Evolutionary conservation across 306 rosid species (phyloP).

Genomic region (Quercus glauca): DNA sequence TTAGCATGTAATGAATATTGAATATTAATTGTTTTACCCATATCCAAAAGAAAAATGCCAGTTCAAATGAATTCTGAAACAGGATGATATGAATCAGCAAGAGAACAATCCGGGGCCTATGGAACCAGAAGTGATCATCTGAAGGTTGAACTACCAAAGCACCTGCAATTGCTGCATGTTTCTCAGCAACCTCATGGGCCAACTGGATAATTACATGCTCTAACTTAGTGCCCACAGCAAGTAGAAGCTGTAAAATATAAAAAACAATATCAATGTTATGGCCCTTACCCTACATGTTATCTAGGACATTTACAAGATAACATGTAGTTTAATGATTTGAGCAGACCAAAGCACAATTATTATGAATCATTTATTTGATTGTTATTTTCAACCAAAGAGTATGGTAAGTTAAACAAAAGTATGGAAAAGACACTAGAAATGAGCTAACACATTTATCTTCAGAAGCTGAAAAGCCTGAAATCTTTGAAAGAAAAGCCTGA

Average conservation of each 20-base stretch:
- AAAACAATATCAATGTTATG: neutral
- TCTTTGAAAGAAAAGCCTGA: neutral
- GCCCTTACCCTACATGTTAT: neutral
- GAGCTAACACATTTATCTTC: neutral
- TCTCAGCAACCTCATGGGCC: conserved; percentile 40
- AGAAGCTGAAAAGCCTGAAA: no score
- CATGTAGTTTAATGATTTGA: neutral
- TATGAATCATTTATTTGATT: neutral
- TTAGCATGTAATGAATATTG: neutral
- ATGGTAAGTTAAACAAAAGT: neutral
- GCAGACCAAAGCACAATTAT: neutral
- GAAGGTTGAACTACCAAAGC: conserved; percentile 33
- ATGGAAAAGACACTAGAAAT: neutral
- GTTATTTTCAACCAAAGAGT: neutral
- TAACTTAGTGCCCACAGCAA: conserved; percentile 35
- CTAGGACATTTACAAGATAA: neutral
- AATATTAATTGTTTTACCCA: conserved; percentile 8
- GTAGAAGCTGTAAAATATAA: conserved; percentile 21
- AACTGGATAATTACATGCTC: conserved; percentile 34
- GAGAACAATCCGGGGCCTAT: conserved; percentile 30
- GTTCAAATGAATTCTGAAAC: conserved; percentile 38
- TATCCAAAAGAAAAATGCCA: conserved; percentile 37
- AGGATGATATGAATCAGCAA: conserved; percentile 26
- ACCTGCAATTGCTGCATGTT: conserved; percentile 33
- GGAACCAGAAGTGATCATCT: conserved; percentile 36